These are phyloP conservation scores for Sclerotinia borealis DNA, from an alignment of 2,329 filamentous ascomycete genomes.

Conservation along the genomic window DNA sequence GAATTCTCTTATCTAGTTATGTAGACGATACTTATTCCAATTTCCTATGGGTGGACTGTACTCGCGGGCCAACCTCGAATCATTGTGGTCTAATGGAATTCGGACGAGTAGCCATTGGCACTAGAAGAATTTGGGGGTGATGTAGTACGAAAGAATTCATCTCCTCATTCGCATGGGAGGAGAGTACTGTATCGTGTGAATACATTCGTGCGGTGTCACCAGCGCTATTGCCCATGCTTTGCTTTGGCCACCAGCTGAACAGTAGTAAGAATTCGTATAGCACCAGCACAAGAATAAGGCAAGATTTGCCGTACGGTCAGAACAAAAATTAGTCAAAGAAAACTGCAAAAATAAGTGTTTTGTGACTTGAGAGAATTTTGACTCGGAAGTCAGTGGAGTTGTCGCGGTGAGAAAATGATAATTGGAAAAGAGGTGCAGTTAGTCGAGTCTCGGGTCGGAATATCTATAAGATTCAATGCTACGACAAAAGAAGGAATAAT, in stretches of 20 bases:
- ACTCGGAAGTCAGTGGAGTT: neutral
- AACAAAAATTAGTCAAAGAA: constrained; percentile 1
- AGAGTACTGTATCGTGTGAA: neutral
- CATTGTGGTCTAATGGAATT: neutral
- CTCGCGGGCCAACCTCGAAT: neutral
- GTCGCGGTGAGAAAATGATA: constrained; percentile 1
- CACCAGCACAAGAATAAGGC: neutral
- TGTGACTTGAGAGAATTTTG: neutral
- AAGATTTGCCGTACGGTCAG: neutral
- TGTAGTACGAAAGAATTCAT: neutral
- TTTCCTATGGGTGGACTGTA: neutral
- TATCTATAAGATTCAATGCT: neutral
- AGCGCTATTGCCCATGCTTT: neutral
- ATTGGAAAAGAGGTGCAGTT: neutral
- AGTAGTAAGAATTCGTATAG: neutral
- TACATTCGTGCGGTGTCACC: neutral
- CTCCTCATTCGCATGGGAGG: neutral
- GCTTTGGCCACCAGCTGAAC: neutral
- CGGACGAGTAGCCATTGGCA: neutral
- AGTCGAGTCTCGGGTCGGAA: neutral
- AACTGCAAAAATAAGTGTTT: neutral
- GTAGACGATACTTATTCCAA: neutral
- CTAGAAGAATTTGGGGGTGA: neutral
- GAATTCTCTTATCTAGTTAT: neutral
- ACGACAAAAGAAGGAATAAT: neutral